Evolutionary conservation across 345 rosid genomes (phyloP).

Genomic region (Anastatica hierochuntica): DNA sequence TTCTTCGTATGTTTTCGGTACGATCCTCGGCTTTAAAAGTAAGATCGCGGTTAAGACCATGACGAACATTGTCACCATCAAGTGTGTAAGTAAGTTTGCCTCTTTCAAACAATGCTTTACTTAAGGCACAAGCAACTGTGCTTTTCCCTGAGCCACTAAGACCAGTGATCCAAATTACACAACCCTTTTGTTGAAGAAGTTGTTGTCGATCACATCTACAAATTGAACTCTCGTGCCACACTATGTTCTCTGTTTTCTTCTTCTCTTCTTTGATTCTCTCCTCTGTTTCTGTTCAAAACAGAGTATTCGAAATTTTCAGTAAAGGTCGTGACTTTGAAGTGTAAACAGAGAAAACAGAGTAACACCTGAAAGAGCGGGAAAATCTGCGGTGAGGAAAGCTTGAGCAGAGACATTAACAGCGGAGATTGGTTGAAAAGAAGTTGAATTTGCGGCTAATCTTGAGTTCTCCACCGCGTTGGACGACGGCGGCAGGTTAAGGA

Average conservation of each 20-base stretch:
- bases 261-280: no score
- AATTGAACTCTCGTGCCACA: slow-evolving; percentile 66
- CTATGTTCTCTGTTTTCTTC: slow-evolving; percentile 51
- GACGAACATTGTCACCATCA: slow-evolving; percentile 77
- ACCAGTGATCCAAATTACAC: slow-evolving; percentile 79
- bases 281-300: no score
- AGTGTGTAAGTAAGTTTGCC: slow-evolving; percentile 68
- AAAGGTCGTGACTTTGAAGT: no score
- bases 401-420: slow-evolving; percentile 39
- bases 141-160: slow-evolving; percentile 89
- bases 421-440: slow-evolving; percentile 25
- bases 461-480: no score
- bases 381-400: slow-evolving; percentile 26
- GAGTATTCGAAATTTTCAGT: no score
- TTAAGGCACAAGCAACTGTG: slow-evolving; percentile 69
- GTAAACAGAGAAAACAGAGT: no score
- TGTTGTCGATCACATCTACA: slow-evolving; percentile 52
- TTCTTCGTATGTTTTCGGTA: no score
- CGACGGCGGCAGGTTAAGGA: slow-evolving; percentile 17
- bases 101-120: slow-evolving; percentile 42
- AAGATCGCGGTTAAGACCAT: slow-evolving; percentile 67
- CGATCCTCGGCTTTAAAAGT: slow-evolving; percentile 64
- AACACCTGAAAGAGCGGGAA: slow-evolving; percentile 31
- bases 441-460: background rate
- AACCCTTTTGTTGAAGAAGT: slow-evolving; percentile 75